Conservation (phyloP, 2,329 filamentous ascomycete genomes). For the Colletotrichum eremochloae region DNA sequence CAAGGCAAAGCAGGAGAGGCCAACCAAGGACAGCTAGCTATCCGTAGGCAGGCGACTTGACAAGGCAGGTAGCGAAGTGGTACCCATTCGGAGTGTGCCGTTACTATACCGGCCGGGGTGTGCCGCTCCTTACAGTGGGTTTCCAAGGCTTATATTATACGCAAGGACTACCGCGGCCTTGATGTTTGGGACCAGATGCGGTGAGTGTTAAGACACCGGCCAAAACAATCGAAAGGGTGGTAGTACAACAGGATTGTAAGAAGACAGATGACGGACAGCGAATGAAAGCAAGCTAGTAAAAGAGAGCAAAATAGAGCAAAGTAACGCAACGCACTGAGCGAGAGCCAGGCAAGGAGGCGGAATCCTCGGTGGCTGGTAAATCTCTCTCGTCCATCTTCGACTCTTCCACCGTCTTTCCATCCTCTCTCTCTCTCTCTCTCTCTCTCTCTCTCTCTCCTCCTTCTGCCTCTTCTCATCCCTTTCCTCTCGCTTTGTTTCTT, state of each 20-base stretch:
- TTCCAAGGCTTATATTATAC: slow-evolving; percentile 13
- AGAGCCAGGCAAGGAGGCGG: neutral
- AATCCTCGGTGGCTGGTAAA: neutral
- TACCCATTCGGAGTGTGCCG: neutral
- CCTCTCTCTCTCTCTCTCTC: neutral
- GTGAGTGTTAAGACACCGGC: slow-evolving; percentile 30
- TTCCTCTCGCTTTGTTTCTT: neutral
- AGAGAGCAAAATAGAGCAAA: neutral
- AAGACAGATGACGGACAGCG: neutral
- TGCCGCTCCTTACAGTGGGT: slow-evolving; percentile 1
- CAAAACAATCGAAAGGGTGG: slow-evolving; percentile 7
- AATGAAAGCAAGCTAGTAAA: slow-evolving; percentile 1
- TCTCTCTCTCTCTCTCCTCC: neutral
- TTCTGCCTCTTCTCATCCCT: neutral
- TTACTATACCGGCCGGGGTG: no score
- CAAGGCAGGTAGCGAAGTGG: neutral
- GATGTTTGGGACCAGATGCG: slow-evolving; percentile 30
- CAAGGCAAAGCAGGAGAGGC: no score
- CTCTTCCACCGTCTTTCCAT: neutral
- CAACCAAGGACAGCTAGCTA: no score
- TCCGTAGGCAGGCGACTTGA: neutral
- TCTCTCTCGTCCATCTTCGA: neutral
- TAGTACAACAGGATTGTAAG: neutral
- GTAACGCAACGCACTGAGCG: neutral
- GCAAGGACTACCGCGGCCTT: slow-evolving; percentile 14